Evolutionary conservation across 305 asterid genomes (phyloP), one percentile per base, ranked within the genome.

Genomic region (Fraxinus greggii): DNA sequence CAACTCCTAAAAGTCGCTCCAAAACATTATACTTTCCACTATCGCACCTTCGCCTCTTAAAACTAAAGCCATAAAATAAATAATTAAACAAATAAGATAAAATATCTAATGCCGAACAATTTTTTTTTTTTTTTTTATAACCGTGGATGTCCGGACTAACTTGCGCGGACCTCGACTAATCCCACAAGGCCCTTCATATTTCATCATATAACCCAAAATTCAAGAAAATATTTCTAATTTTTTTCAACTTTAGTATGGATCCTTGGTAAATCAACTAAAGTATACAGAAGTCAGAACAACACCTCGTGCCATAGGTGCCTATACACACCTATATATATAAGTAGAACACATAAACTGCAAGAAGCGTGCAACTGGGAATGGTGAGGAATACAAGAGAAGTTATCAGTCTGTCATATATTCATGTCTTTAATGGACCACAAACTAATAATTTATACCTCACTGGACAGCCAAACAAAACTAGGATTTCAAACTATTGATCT

Each of bases 1-100:
- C 87, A 87, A 88, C 90, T 86, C 98, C 98, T 80, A 90, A 83
- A 82, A 93, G 95, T 69, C 95, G 93, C 87, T 93, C 98, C 88
- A 93, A 75, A 80, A 94, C 90, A 83, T 91, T 96, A 77, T 65
- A 90, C 85, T 93, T 94, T 78, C 88, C 92, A 77, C 88, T 76
- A 32, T 88, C 86, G 45, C 85, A 81, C 85, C 82, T 89, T 87
- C 89, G 89, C 88, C 94, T 90, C 93, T 93, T 96, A 88, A 96
- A 89, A 89, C 99, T 94, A 85, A 85, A 85, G 29, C 42, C 74
- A 65, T 51, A 54, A 15, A 77, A 51, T 38, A 63, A 45, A 79
- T 35, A 48, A 81, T n/a, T 67, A 61, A 65, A 10, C 24, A 24
- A 79, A 23, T 4, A 42, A 19, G 29, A 24, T 23, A 8, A 61